Evolutionary conservation across 1,139 yeast genomes (phyloP), one percentile per base, ranked within the genome.

Genomic region (Sugiyamaella japonica): DNA sequence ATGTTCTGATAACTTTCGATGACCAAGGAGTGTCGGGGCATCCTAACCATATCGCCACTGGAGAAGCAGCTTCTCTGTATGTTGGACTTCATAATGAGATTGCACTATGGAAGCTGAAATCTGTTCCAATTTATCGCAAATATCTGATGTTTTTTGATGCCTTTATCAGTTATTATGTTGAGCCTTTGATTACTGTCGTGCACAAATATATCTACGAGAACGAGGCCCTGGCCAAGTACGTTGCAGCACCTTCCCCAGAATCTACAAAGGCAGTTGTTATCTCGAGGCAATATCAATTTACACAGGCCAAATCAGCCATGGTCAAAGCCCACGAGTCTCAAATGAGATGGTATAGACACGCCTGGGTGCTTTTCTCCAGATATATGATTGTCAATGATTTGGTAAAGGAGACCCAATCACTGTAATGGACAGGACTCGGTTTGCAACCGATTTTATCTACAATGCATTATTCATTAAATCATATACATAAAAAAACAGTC

Each of bases 291-390:
- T 32, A 34, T 17, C 58, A 56, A 39, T 56, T 48, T 36, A 39
- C 48, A 28, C 52, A 39, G 31, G 53, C 52, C 48, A 56, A 56
- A 50, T 43, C 86, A 0, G 88, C 97, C 4, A 90, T 93, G 97
- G 75, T 84, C 3, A 78, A 78, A 62, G 96, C 89, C 3, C 98
- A 93, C 71, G 77, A 76, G 60, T 84, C 96, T 2, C 99, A 93
- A 70, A 87, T 93, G 89, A 91, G 85, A 12, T 93, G 98, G 98
- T 93, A 86, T 70, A 78, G 99, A 61, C 89, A 87, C 75, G 86
- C 90, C 1, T 93, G 98, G 97, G 76, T 93, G 65, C 59, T 81
- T 7, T 72, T 85, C 42, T 86, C 96, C 59, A 77, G 95, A 59
- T 87, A 86, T 71, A 79, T 86, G 79, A 74, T 76, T 57, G 74